These are phyloP conservation scores for Didymella lethalis DNA, from an alignment of 2,329 filamentous ascomycete species.

Conservation along the genomic window DNA sequence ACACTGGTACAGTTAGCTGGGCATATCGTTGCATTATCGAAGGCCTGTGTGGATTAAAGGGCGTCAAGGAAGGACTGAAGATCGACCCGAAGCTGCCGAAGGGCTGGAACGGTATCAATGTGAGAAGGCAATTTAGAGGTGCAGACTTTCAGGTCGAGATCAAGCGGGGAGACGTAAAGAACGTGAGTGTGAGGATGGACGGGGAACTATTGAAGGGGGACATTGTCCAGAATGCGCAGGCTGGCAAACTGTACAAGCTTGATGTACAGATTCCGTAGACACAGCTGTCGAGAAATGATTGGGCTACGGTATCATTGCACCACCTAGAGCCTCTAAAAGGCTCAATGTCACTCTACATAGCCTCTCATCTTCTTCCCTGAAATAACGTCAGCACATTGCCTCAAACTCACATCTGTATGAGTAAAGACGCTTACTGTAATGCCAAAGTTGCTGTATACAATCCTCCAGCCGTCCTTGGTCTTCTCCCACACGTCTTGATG, in stretches of 20 bases:
- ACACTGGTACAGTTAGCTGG: constrained; percentile 66
- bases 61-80: constrained; percentile 57
- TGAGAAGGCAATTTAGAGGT: constrained; percentile 59
- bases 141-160: constrained; percentile 60
- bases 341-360: not conserved
- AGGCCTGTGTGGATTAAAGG: constrained; percentile 62
- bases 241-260: constrained; percentile 57
- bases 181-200: constrained; percentile 53
- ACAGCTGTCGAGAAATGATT: not conserved
- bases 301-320: not conserved
- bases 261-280: constrained; percentile 41
- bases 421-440: constrained; percentile 9
- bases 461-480: constrained; percentile 16
- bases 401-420: not conserved
- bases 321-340: not conserved
- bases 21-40: constrained; percentile 64
- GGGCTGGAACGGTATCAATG: constrained; percentile 59
- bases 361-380: constrained; percentile 8
- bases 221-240: constrained; percentile 54
- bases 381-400: not conserved
- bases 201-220: constrained; percentile 52
- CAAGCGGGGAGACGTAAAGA: constrained; percentile 52
- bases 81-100: constrained; percentile 62
- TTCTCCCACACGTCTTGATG: constrained; percentile 17
- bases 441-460: constrained; percentile 18